Conservation (phyloP, 805 yeast genomes). For the Starmerella kuoi region DNA sequence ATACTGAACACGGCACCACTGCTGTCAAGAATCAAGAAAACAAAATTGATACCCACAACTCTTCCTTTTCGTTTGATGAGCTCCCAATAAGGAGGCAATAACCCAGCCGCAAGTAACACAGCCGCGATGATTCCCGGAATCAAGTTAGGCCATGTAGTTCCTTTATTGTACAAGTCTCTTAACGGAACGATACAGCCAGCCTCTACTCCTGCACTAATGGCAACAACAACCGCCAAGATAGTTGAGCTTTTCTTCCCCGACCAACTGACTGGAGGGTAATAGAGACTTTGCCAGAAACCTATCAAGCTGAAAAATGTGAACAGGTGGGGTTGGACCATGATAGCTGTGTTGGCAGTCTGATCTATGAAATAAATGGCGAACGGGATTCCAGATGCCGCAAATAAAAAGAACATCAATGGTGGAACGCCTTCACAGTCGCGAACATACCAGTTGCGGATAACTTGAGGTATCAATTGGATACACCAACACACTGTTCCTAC, state of each 20-base stretch:
- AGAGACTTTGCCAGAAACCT: constrained; percentile 55
- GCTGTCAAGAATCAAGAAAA: constrained; percentile 64
- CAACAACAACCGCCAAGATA: constrained; percentile 32
- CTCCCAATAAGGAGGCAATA: constrained; percentile 83
- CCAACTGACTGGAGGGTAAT: constrained; percentile 56
- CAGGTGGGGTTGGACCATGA: constrained; percentile 77
- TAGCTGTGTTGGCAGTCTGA: constrained; percentile 57
- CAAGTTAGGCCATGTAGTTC: constrained; percentile 60
- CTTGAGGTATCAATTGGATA: constrained; percentile 78
- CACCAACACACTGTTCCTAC: constrained; percentile 91
- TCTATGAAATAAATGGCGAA: constrained; percentile 74
- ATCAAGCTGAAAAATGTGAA: constrained; percentile 58
- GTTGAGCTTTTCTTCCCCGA: constrained; percentile 28
- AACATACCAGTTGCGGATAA: constrained; percentile 54
- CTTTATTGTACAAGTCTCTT: constrained; percentile 40
- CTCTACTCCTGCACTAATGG: constrained; percentile 47
- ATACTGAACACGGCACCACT: constrained; percentile 74
- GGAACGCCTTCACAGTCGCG: constrained; percentile 83
- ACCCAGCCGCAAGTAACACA: constrained; percentile 58
- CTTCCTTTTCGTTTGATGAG: constrained; percentile 65
- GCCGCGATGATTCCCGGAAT: constrained; percentile 75
- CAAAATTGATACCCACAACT: constrained; percentile 80
- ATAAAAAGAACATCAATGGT: constrained; percentile 72
- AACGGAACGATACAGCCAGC: constrained; percentile 62
- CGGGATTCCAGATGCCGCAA: constrained; percentile 74